Evolutionary conservation across 345 rosid species (phyloP), one percentile per base, ranked within the genome.

Genomic region (Pistacia vera): DNA sequence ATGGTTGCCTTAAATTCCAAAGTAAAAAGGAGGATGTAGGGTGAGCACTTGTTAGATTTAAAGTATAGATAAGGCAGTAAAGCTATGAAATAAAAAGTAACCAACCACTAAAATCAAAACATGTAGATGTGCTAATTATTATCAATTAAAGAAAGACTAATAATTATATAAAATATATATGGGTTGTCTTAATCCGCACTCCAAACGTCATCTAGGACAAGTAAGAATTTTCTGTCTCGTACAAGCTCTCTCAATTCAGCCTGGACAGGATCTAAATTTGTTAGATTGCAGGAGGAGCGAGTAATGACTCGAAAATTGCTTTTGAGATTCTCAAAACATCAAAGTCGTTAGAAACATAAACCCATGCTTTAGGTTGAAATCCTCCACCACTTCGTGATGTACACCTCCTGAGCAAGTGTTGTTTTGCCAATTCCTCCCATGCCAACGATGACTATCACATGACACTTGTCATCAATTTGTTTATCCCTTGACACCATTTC

Each of bases 151-250:
- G 25, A 25, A 25, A 25, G 25, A 25, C 25, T 25, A 25, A 25
- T 25, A 25, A 25, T 25, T 25, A 25, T 25, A 25, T 25, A 25
- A 25, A 25, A 25, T 25, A 25, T 25, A 25, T 25, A 25, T 25
- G 25, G 25, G 25, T 5, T 25, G 46, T 57, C 41, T 5, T 25
- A 72, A 7, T 60, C 11, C 20, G 28, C 28, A 2, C 18, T 72
- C 75, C 75, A 72, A 61, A 72, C 66, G 60, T 72, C 75, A 46
- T 72, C 58, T 16, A 60, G 28, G 18, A 59, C 66, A 25, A 71
- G 38, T 41, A 71, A 22, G 52, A 71, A 41, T 13, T 59, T 71
- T 18, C 10, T 71, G 5, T 56, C 38, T n/a, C 55, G 38, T 16
- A 71, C 62, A 8, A 16, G 11, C 2, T 58, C 9, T 20, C 58